Evolutionary conservation across 176 grass and related monocot species (phyloP).

Genomic region (Melocanna baccifera): DNA sequence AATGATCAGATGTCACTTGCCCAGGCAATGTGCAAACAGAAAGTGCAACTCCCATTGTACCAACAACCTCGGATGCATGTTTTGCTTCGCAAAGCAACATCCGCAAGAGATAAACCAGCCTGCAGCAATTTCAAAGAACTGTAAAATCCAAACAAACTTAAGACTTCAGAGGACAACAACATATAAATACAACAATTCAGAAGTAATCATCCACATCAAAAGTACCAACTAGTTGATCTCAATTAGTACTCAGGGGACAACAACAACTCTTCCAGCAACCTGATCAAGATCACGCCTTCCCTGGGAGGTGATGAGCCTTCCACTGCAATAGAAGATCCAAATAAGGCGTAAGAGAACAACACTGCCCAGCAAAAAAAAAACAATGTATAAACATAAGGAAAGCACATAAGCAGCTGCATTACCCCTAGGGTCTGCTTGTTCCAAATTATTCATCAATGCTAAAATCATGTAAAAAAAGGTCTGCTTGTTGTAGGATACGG

Average conservation of each 20-base stretch:
- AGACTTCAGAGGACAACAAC: neutral
- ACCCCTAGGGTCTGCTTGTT: constrained; percentile 73
- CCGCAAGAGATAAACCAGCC: constrained; percentile 83
- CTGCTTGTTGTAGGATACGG: too few relatives aligned
- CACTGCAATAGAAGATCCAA: constrained; percentile 28
- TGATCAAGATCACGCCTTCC: constrained; percentile 80
- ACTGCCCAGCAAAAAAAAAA: neutral
- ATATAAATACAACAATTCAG: constrained; percentile 13
- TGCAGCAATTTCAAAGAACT: constrained; percentile 98
- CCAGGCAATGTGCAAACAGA: constrained; percentile 98
- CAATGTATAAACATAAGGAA: neutral
- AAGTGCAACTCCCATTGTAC: constrained; percentile 97
- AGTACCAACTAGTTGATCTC: too few relatives aligned
- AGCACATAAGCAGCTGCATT: neutral
- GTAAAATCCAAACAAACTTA: constrained; percentile 29
- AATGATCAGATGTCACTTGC: constrained; percentile 85
- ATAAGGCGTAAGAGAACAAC: neutral
- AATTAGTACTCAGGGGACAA: constrained; percentile 34
- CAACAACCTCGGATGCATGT: constrained; percentile 79
- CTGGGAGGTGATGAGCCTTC: constrained; percentile 69
- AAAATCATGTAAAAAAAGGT: neutral
- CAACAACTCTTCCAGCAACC: constrained; percentile 53
- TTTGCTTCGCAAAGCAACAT: constrained; percentile 97
- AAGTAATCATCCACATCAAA: too few relatives aligned
- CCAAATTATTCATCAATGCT: neutral